Evolutionary conservation across 208 protist genomes (phyloP).

Genomic region (Acanthamoeba divionensis): DNA sequence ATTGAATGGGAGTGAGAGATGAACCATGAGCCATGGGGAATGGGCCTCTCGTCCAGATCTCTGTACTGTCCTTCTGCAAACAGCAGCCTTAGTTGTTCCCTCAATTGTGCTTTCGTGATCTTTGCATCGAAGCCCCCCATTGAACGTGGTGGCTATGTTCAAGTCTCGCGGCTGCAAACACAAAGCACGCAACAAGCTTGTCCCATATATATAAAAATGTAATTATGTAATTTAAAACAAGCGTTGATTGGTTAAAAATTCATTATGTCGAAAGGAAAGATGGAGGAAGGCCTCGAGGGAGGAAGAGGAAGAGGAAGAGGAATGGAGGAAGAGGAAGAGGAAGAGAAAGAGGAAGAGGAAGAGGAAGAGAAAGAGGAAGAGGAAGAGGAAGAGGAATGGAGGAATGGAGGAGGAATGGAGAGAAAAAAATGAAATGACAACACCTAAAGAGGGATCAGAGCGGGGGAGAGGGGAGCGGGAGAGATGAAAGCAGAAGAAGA

Average conservation of each 20-base stretch:
- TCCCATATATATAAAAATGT: not conserved
- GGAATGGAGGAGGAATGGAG: not conserved
- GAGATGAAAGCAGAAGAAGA: not conserved
- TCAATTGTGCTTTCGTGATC: not conserved
- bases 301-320: not conserved
- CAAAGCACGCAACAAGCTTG: not conserved
- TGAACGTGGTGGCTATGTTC: not conserved
- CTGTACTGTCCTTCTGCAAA: conserved; percentile 33
- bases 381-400: not conserved
- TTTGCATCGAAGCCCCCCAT: too few relatives aligned
- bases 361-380: not conserved
- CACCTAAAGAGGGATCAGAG: not conserved
- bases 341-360: not conserved
- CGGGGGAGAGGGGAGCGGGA: not conserved
- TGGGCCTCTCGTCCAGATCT: not conserved
- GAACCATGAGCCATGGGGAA: not conserved
- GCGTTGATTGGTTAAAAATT: not conserved
- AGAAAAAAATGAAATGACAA: not conserved
- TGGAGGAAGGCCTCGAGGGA: too few relatives aligned
- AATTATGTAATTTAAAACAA: not conserved
- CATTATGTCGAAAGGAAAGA: not conserved
- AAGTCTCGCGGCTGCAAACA: not conserved
- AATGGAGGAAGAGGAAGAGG: not conserved
- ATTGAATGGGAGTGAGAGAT: not conserved
- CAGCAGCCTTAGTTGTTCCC: not conserved